Evolutionary conservation across 805 yeast genomes (phyloP).

Genomic region (Saturnispora sekii): DNA sequence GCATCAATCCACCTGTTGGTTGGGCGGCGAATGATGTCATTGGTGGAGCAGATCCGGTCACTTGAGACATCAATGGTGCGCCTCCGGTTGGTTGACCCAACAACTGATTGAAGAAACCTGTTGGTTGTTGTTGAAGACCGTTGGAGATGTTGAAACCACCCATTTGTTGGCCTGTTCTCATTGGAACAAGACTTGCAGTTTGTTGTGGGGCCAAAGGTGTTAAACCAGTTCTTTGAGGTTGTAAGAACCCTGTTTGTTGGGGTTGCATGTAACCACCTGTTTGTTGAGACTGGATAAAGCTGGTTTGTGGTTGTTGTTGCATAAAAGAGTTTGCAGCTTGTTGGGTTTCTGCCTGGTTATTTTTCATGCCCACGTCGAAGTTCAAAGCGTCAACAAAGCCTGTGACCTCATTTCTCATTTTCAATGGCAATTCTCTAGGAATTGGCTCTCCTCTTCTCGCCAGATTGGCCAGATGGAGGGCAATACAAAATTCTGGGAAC

Average conservation of each 20-base stretch:
- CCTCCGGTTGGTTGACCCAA: constrained; percentile 31
- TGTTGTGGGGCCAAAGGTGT: constrained; percentile 27
- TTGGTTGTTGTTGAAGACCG: constrained; percentile 28
- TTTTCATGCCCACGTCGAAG: constrained; percentile 53
- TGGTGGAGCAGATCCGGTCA: constrained; percentile 36
- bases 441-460: constrained; percentile 70
- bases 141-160: constrained; percentile 33
- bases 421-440: constrained; percentile 63
- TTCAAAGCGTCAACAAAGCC: constrained; percentile 86
- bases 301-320: background rate
- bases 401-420: constrained; percentile 71
- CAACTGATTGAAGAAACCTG: constrained; percentile 44
- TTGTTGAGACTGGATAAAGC: constrained; percentile 5
- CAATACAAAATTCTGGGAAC: constrained; percentile 91
- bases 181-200: constrained; percentile 23
- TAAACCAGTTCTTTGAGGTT: constrained; percentile 44
- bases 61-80: constrained; percentile 39
- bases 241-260: constrained; percentile 26
- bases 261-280: constrained; percentile 10
- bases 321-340: constrained; percentile 5
- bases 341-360: constrained; percentile 6
- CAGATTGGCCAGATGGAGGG: constrained; percentile 76
- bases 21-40: constrained; percentile 26
- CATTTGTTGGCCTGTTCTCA: constrained; percentile 40
- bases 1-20: constrained; percentile 27